These are phyloP conservation scores for Aschersonia sp. DNA, from an alignment of 2,329 filamentous ascomycete species.

Conservation along the genomic window DNA sequence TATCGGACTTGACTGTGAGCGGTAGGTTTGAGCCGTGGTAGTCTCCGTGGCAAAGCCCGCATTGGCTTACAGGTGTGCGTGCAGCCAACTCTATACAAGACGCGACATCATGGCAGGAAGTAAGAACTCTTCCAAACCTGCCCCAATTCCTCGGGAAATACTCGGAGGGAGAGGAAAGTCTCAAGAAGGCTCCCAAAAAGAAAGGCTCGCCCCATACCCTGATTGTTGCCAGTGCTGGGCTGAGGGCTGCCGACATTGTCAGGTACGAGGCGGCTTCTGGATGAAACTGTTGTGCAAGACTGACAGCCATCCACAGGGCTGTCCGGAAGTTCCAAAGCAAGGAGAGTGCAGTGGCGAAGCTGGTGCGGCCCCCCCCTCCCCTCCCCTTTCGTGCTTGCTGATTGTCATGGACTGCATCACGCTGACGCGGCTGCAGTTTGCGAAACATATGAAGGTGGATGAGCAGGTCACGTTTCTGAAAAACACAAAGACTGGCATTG, in stretches of 20 bases:
- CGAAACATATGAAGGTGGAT: conserved; percentile 92
- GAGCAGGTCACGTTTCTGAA: conserved; percentile 70
- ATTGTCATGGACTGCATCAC: not conserved
- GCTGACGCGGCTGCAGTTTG: conserved; percentile 40
- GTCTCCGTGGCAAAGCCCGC: conserved; percentile 2
- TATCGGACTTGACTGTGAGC: conserved; percentile 68
- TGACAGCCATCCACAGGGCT: conserved; percentile 27
- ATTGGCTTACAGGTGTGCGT: not conserved
- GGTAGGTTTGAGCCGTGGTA: conserved; percentile 29
- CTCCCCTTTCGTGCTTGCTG: not conserved
- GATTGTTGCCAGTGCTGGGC: conserved; percentile 69
- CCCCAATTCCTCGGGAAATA: conserved; percentile 64
- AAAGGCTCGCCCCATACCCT: conserved; percentile 73
- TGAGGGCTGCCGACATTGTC: conserved; percentile 74
- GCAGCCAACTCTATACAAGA: conserved; percentile 65
- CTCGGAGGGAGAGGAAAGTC: conserved; percentile 37
- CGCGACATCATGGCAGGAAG: conserved; percentile 57
- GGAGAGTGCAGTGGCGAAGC: conserved; percentile 65
- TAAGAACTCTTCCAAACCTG: conserved; percentile 56
- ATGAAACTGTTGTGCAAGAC: not conserved
- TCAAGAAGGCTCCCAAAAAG: conserved; percentile 51
- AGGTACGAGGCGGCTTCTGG: conserved; percentile 31
- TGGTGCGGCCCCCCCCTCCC: conserved; percentile 28
- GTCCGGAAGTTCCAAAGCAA: conserved; percentile 69
- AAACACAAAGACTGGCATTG: conserved; percentile 60